Evolutionary conservation across 2,329 filamentous ascomycete genomes (phyloP), one percentile per base, ranked within the genome.

Genomic region (Nigrospora osmanthi): DNA sequence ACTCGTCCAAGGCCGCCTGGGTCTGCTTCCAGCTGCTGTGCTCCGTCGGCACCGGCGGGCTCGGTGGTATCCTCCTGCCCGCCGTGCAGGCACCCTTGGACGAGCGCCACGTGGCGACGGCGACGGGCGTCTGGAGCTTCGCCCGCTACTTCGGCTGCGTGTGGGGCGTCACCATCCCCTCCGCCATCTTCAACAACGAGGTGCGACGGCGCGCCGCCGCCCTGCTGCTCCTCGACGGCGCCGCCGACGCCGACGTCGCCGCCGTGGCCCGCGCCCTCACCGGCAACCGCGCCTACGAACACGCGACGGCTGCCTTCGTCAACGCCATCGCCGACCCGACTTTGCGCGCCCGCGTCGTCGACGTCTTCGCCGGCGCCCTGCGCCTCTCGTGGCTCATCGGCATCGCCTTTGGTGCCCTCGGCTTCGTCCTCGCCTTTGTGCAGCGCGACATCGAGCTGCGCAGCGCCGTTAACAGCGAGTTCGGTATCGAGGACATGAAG

Each of bases 81-180:
- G 62, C 66, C 1, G 59, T 63, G 14, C 63, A 65, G 49, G 64
- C 62, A 2, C 28, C 54, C 0, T 43, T 60, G 2, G 16, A 47
- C 2, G 58, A 62, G 28, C 11, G 59, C 61, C 1, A 56, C 54
- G 19, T 23, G 19, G 19, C 19, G 19, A 23, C 19, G 19, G 19
- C 19, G 19, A 23, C 19, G 19, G 5, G 57, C 54, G 11, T 61
- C 65, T 63, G 58, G 50, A 52, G 53, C 7, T 71, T 70, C 49
- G 56, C 64, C 45, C 57, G 68, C 10, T 59, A 56, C 31, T 60
- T 70, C 14, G 68, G 68, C 1, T 55, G 59, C 30, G 59, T 65
- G 9, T 58, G 68, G 38, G 68, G 67, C n/a, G 59, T 69, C 2
- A 58, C 63, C 0, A 59, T 71, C 14, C 62, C 60, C 1, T 57